These are phyloP conservation scores for Wakefieldia striispora DNA, from an alignment of 768 basidiomycete species.

Conservation along the genomic window DNA sequence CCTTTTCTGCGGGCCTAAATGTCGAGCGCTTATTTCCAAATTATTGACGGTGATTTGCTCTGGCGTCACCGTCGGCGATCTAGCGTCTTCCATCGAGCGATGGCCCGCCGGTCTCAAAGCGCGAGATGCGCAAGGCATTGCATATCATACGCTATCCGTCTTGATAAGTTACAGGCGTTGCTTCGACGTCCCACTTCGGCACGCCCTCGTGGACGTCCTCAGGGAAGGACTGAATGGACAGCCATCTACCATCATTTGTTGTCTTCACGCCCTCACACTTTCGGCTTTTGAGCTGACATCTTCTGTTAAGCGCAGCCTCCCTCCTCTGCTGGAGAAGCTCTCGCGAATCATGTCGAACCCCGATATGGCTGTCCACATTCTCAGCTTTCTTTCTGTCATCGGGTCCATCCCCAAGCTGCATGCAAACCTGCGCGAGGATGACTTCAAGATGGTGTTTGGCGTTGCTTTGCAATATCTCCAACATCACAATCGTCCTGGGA, in stretches of 20 bases:
- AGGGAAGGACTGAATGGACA: constrained; percentile 67
- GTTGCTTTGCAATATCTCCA: constrained; percentile 93
- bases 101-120: constrained; percentile 64
- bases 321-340: constrained; percentile 81
- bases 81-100: constrained; percentile 54
- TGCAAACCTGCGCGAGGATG: constrained; percentile 85
- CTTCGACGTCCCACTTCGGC: constrained; percentile 65
- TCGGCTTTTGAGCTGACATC: constrained; percentile 83
- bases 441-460: constrained; percentile 93
- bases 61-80: constrained; percentile 54
- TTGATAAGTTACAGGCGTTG: constrained; percentile 82
- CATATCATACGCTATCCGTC: constrained; percentile 84
- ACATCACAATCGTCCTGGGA: constrained; percentile 71
- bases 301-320: constrained; percentile 76
- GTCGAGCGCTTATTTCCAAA: constrained; percentile 57
- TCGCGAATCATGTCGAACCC: constrained; percentile 94
- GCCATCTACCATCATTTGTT: constrained; percentile 79
- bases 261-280: constrained; percentile 85
- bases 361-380: constrained; percentile 92
- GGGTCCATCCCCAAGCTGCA: constrained; percentile 78
- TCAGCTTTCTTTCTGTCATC: constrained; percentile 85
- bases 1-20: constrained; percentile 88
- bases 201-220: constrained; percentile 72
- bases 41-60: constrained; percentile 69
- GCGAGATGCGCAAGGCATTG: constrained; percentile 84